Percentiles rank a stretch among this genome's conserved stretches.
Evolutionary conservation across 805 yeast species (phyloP).

Genomic region (Wickerhamomyces pijperi): DNA sequence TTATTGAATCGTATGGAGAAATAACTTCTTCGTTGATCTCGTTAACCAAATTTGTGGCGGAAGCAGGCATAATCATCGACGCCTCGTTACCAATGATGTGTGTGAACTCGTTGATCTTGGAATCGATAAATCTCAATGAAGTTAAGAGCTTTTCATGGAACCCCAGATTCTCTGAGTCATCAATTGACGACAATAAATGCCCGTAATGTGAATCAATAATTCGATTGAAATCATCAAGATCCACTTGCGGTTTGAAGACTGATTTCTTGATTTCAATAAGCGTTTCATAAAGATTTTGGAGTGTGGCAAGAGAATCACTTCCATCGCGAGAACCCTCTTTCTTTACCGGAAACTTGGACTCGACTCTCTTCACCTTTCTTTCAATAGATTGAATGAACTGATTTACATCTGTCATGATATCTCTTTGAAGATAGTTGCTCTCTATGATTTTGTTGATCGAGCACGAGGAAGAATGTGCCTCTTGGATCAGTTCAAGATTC

Average conservation of each 20-base stretch:
- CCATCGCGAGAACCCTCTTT: background rate
- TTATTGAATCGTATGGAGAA: conserved; percentile 12
- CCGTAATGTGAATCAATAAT: conserved; percentile 18
- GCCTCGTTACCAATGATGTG: conserved; percentile 19
- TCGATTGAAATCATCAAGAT: conserved; percentile 13
- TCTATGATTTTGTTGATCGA: conserved; percentile 15
- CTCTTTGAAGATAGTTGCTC: conserved; percentile 15
- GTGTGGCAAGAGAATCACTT: conserved; percentile 11
- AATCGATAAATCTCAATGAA: conserved; percentile 27
- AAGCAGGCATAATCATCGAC: conserved; percentile 6
- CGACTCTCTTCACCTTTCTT: conserved; percentile 15
- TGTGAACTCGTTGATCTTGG: conserved; percentile 29
- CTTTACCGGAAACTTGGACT: conserved; percentile 10
- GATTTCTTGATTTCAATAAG: conserved; percentile 17
- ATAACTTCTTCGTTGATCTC: conserved; percentile 5
- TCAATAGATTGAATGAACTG: conserved; percentile 17
- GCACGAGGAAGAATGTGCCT: conserved; percentile 16
- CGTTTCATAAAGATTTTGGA: conserved; percentile 18
- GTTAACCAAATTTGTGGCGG: conserved; percentile 1
- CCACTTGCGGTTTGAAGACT: conserved; percentile 12
- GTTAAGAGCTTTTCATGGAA: conserved; percentile 23
- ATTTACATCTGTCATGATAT: conserved; percentile 14
- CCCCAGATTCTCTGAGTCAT: conserved; percentile 12
- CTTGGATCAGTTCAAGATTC: conserved; percentile 13
- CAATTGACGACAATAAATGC: conserved; percentile 14